Evolutionary conservation across 1,284 basidiomycete species (phyloP), one percentile per base, ranked within the genome.

Genomic region (Tylopilus sp.): DNA sequence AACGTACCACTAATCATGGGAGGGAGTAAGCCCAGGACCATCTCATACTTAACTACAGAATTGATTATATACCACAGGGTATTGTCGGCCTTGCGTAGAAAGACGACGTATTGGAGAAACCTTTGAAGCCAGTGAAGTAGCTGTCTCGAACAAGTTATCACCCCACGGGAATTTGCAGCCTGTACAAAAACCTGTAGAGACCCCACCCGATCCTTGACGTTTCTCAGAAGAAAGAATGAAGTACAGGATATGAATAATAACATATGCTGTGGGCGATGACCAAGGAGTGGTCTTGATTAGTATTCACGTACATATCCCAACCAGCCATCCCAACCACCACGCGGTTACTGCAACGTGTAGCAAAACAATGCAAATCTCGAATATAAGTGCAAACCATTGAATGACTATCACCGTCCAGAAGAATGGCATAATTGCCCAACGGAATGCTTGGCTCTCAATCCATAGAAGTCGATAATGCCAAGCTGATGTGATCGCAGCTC

Each of bases 311-410:
- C 77, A 71, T 51, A 84, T 55, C 36, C 75, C 75, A 40, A 85
- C 59, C 21, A 71, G 71, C 85, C 85, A 88, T 29, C 82, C 84
- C 46, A 78, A 55, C 85, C 86, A 88, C 85, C 85, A 88, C 18
- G 73, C 58, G 33, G 81, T 65, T 18, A 83, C 76, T 4, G 73
- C 78, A 39, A 79, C 46, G 59, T 86, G 74, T 46, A 79, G 70
- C 21, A 80, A 53, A 6, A 86, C 73, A 46, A 87, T 64, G 35
- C 67, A 72, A 44, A 71, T 59, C 58, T 85, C 84, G 19, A 79
- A 61, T 8, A 77, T 43, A 33, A 85, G 78, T 9, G 81, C 79
- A 53, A 73, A 64, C 81, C 83, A 86, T 57, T 82, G 81, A 18
- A 82, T 75, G 12, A 84, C 34, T 18, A 84, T 78, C 10, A 68